A percentile compares a stretch with the other conserved stretches of the same genome.
Conservation (phyloP, 1,139 yeast genomes). For the Wickerhamomyces sp. region DNA sequence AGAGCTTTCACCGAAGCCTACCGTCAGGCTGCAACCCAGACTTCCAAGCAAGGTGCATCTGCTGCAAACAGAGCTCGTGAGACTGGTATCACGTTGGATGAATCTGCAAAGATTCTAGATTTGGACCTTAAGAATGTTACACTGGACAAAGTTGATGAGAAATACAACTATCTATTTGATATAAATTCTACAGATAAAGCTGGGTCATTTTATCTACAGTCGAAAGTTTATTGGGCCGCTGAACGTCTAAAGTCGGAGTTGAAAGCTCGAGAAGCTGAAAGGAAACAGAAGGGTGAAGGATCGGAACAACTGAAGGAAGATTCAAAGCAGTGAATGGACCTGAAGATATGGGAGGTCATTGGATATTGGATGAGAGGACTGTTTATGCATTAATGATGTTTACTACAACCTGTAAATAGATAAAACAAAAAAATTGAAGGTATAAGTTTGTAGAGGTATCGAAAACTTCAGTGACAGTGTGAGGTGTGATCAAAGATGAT, state of each 20-base stretch:
- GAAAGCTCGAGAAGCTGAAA: slow-evolving; percentile 20
- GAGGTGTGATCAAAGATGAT: no score
- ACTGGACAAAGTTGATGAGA: slow-evolving; percentile 61
- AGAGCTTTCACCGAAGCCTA: slow-evolving; percentile 96
- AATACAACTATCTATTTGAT: slow-evolving; percentile 78
- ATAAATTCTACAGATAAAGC: slow-evolving; percentile 92
- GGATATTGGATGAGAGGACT: no score
- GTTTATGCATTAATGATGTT: no score
- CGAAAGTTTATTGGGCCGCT: slow-evolving; percentile 81
- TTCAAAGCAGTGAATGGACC: slow-evolving; percentile 3
- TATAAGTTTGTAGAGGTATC: no score
- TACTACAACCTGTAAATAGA: no score
- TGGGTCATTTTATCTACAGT: slow-evolving; percentile 87
- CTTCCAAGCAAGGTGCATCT: slow-evolving; percentile 63
- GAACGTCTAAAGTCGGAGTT: slow-evolving; percentile 23
- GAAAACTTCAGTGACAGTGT: no score
- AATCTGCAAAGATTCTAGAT: slow-evolving; percentile 87
- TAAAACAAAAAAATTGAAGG: no score
- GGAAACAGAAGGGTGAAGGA: slow-evolving; percentile 8
- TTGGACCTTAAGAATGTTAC: slow-evolving; percentile 51
- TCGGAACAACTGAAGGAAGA: slow-evolving; percentile 1
- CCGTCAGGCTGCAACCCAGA: slow-evolving; percentile 89
- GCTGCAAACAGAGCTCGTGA: slow-evolving; percentile 44
- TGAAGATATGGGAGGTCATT: background rate
- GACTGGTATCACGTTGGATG: slow-evolving; percentile 82